These are phyloP conservation scores for Pseudozyma flocculosa DNA, from an alignment of 1,284 basidiomycete species.

Conservation along the genomic window DNA sequence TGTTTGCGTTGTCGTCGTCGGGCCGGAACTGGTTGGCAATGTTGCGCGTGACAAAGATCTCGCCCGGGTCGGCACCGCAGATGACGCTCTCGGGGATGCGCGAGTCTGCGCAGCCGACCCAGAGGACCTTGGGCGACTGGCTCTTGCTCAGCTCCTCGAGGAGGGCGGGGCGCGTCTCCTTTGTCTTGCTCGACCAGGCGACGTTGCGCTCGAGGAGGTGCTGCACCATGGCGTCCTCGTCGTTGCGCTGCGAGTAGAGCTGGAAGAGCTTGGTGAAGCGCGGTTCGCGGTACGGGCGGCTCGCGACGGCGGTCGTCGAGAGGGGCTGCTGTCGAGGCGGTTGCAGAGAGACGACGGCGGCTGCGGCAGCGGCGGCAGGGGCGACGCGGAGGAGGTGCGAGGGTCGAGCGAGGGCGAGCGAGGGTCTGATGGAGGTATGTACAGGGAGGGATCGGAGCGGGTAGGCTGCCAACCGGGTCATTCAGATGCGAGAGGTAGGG, in stretches of 20 bases:
- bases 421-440: no score
- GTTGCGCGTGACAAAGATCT: slow-evolving; percentile 58
- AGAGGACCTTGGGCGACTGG: slow-evolving; percentile 74
- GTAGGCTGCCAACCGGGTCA: no score
- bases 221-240: background rate
- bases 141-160: slow-evolving; percentile 67
- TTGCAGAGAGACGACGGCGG: background rate
- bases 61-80: slow-evolving; percentile 50
- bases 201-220: slow-evolving; percentile 36
- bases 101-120: slow-evolving; percentile 64
- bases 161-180: slow-evolving; percentile 64
- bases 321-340: background rate
- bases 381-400: no score
- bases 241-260: background rate
- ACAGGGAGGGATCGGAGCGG: no score
- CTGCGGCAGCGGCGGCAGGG: no score
- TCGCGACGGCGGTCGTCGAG: no score
- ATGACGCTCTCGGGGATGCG: slow-evolving; percentile 62
- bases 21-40: slow-evolving; percentile 66
- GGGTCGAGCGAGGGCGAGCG: no score
- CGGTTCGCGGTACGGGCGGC: background rate
- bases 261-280: background rate
- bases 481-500: no score
- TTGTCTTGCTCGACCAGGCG: slow-evolving; percentile 34
- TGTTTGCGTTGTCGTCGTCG: slow-evolving; percentile 74